Conservation (phyloP, 148 eudicot genomes). For the Simmondsia chinensis region DNA sequence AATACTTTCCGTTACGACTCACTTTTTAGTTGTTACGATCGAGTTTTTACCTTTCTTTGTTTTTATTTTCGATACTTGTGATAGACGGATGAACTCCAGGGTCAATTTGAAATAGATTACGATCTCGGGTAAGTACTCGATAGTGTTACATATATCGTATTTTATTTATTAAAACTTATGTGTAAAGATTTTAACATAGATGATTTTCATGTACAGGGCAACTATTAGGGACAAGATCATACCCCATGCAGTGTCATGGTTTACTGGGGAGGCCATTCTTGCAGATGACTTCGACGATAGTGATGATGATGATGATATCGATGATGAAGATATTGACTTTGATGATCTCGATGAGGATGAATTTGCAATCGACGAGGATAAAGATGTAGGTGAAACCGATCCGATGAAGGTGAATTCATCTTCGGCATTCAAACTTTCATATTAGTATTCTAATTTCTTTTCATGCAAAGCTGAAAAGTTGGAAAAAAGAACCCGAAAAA, state of each 20-base stretch:
- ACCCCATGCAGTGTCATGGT: constrained; percentile 95
- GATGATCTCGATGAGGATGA: constrained; percentile 58
- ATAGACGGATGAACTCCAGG: constrained; percentile 92
- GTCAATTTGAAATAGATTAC: constrained; percentile 82
- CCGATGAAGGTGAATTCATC: too few relatives aligned
- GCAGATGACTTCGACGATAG: constrained; percentile 56
- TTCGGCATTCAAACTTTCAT: too few relatives aligned
- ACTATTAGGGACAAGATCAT: constrained; percentile 77
- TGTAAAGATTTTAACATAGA: background rate
- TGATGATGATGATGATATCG: constrained; percentile 38
- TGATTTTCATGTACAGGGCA: constrained; percentile 30
- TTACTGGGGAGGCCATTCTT: constrained; percentile 84
- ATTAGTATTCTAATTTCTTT: too few relatives aligned
- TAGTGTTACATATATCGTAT: too few relatives aligned
- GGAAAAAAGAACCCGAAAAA: too few relatives aligned
- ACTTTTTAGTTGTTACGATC: too few relatives aligned
- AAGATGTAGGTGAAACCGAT: too few relatives aligned
- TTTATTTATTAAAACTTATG: too few relatives aligned
- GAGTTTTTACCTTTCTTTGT: too few relatives aligned
- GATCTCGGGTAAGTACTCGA: constrained; percentile 87
- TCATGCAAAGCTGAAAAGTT: too few relatives aligned
- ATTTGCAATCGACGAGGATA: constrained; percentile 48
- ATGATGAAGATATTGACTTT: constrained; percentile 34
- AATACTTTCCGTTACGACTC: too few relatives aligned
- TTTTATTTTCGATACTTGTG: too few relatives aligned